These are phyloP conservation scores for Alternaria postmessia DNA, from an alignment of 2,329 filamentous ascomycete genomes.

Conservation along the genomic window DNA sequence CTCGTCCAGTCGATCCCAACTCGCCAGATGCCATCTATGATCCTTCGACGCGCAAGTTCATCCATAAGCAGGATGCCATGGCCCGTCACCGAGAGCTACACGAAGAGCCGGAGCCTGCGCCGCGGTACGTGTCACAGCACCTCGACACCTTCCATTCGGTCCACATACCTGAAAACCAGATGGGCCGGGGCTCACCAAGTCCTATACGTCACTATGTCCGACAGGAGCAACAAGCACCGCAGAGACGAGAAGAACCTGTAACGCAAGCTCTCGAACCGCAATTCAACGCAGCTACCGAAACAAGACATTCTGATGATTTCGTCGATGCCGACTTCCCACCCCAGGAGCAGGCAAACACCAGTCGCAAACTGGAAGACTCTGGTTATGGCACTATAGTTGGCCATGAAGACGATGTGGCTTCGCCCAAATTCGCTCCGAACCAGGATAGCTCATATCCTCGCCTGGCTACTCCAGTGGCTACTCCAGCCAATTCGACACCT, in stretches of 20 bases:
- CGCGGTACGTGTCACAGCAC: constrained; percentile 34
- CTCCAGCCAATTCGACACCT: constrained; percentile 16
- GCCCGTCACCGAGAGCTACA: constrained; percentile 42
- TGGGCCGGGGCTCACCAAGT: constrained; percentile 26
- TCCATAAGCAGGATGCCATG: constrained; percentile 49
- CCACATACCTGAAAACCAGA: constrained; percentile 16
- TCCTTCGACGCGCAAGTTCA: constrained; percentile 48
- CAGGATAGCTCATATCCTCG: constrained; percentile 41
- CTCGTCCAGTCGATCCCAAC: constrained; percentile 46
- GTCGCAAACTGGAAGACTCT: constrained; percentile 25
- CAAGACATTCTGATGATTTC: constrained; percentile 52
- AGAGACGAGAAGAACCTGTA: constrained; percentile 21
- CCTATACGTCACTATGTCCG: constrained; percentile 26
- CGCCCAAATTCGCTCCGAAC: constrained; percentile 33
- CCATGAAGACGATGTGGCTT: constrained; percentile 15
- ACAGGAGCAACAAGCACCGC: constrained; percentile 19
- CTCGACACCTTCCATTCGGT: constrained; percentile 21
- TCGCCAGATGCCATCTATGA: constrained; percentile 49
- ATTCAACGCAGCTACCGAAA: constrained; percentile 19
- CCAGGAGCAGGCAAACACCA: constrained; percentile 31
- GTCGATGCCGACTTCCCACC: constrained; percentile 52
- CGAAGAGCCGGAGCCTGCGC: constrained; percentile 31
- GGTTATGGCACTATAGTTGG: constrained; percentile 16
- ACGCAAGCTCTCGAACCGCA: constrained; percentile 8
- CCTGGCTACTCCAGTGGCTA: constrained; percentile 24